Evolutionary conservation across 2,329 filamentous ascomycete species (phyloP).

Genomic region (Pseudofabraea citricarpa): DNA sequence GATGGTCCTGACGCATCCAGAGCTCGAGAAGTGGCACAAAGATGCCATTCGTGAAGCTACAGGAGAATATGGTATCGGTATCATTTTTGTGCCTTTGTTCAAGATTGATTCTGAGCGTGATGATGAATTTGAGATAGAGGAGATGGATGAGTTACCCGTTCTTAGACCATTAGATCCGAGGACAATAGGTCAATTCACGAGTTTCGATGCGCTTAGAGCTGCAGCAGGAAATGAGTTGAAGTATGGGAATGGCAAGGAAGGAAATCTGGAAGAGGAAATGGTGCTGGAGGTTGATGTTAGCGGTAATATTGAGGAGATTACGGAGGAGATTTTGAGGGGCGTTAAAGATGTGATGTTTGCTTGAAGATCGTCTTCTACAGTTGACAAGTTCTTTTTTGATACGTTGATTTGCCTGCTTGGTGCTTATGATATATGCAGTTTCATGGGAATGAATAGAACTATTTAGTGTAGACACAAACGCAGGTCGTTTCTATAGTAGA

Average conservation of each 20-base stretch:
- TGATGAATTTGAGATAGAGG: constrained; percentile 1
- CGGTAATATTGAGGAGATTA: constrained; percentile 17
- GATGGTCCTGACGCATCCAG: constrained; percentile 27
- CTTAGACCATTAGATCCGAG: constrained; percentile 24
- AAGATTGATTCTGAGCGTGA: background rate
- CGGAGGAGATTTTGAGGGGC: constrained; percentile 17
- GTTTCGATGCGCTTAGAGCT: constrained; percentile 13
- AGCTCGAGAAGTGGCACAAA: constrained; percentile 27
- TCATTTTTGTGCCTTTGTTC: constrained; percentile 27
- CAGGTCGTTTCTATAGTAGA: no score
- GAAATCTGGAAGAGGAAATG: constrained; percentile 19
- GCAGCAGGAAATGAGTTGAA: background rate
- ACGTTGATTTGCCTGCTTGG: no score
- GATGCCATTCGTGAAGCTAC: constrained; percentile 19
- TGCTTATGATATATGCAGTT: no score
- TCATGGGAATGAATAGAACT: no score
- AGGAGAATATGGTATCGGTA: constrained; percentile 25
- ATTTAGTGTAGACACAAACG: no score
- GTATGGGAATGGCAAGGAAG: background rate
- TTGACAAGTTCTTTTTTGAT: no score
- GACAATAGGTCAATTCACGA: constrained; percentile 14
- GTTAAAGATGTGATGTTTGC: constrained; percentile 14
- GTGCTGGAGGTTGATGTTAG: constrained; percentile 15
- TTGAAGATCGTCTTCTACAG: no score
- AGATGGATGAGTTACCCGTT: constrained; percentile 20